Evolutionary conservation across 2,329 filamentous ascomycete species (phyloP).

Genomic region (Aspergillus sp.): DNA sequence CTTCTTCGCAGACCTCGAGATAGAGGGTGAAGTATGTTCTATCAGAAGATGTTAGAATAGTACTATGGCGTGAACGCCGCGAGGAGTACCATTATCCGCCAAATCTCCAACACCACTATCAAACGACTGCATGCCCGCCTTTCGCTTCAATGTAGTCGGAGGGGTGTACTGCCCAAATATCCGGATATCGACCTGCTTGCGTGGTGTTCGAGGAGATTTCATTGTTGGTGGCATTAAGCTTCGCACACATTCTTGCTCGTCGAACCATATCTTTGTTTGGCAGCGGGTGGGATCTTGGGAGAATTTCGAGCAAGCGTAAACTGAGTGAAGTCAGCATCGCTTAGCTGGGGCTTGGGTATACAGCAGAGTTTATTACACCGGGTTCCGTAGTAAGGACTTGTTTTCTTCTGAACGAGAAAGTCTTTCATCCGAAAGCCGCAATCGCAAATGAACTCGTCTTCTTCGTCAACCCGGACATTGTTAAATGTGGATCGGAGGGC

Average conservation of each 20-base stretch:
- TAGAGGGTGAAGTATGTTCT: not conserved
- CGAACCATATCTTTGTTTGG: not conserved
- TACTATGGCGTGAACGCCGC: not conserved
- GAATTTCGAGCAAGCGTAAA: slow-evolving; percentile 1
- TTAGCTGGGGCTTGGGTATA: not conserved
- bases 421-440: slow-evolving; percentile 2
- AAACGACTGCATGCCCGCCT: slow-evolving; percentile 1
- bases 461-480: not conserved
- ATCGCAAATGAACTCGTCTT: slow-evolving; percentile 2
- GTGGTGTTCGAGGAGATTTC: slow-evolving; percentile 3
- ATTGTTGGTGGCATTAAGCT: not conserved
- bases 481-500: not conserved
- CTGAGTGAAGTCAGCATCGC: not conserved
- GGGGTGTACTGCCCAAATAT: slow-evolving; percentile 1
- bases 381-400: slow-evolving; percentile 1
- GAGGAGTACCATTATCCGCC: not conserved
- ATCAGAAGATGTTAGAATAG: not conserved
- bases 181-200: slow-evolving; percentile 6
- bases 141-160: not conserved
- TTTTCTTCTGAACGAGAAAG: not conserved
- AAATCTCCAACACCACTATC: not conserved
- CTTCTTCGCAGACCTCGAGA: not conserved
- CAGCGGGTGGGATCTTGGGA: not conserved
- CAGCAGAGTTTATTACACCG: not conserved
- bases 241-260: not conserved